phyloP scores from a whole-genome alignment of 2,329 filamentous ascomycete species.

The Ascochyta viciae-villosae region DNA sequence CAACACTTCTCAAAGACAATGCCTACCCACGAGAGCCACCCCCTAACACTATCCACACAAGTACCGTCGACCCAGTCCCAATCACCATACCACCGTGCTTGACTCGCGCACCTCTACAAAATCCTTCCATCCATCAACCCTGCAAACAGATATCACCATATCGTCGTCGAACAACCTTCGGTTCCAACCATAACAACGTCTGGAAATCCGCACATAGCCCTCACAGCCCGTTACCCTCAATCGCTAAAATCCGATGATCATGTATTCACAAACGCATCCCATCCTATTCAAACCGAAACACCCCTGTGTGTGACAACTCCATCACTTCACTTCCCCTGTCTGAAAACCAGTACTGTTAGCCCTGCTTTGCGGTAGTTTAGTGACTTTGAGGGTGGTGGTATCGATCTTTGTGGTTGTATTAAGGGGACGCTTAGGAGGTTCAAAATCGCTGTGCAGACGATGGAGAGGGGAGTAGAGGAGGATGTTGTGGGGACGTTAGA shows the following conservation, averaged over 20 bases:
- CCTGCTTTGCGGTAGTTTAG: constrained; percentile 47
- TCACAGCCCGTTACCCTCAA: constrained; percentile 51
- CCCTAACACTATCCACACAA: too few relatives aligned
- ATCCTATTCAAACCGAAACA: background rate
- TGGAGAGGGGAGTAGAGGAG: constrained; percentile 31
- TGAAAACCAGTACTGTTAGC: constrained; percentile 61
- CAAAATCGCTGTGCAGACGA: constrained; percentile 26
- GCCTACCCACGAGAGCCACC: too few relatives aligned
- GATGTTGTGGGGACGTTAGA: constrained; percentile 20
- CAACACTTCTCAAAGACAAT: too few relatives aligned
- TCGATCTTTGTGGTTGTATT: constrained; percentile 29
- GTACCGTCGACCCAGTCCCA: too few relatives aligned
- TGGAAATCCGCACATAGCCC: constrained; percentile 5
- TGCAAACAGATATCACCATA: too few relatives aligned
- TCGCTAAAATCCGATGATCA: constrained; percentile 51
- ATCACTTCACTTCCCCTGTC: constrained; percentile 56
- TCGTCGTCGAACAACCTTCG: too few relatives aligned
- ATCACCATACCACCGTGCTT: too few relatives aligned
- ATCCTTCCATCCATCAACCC: too few relatives aligned
- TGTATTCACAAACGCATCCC: constrained; percentile 37
- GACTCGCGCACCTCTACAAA: too few relatives aligned
- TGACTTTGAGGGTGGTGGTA: constrained; percentile 24
- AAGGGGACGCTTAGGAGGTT: constrained; percentile 26
- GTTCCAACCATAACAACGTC: too few relatives aligned
- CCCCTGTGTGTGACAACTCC: constrained; percentile 42